Percentiles rank a stretch among this genome's conserved stretches.
phyloP scores from a whole-genome alignment of 2,329 filamentous ascomycete genomes.

The Venturia oleaginea region DNA sequence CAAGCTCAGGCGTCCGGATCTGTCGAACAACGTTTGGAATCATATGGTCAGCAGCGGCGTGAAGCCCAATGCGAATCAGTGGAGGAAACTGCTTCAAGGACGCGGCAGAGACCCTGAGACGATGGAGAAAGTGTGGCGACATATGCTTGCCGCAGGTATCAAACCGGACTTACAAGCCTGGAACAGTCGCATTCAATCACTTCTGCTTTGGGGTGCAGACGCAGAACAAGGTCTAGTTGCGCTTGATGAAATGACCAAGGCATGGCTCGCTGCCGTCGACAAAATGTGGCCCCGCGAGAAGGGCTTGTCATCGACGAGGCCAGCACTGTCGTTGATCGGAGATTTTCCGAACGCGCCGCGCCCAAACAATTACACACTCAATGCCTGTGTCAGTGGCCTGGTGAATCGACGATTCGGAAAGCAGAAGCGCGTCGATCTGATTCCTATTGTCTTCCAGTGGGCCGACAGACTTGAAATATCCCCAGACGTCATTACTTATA shows the following conservation, averaged over 20 bases:
- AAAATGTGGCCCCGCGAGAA: constrained; percentile 17
- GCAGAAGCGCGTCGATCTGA: constrained; percentile 28
- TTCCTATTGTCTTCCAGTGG: constrained; percentile 32
- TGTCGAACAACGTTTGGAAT: constrained; percentile 42
- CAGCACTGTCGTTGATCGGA: background rate
- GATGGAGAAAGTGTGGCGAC: constrained; percentile 58
- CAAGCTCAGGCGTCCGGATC: constrained; percentile 1
- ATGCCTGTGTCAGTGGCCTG: constrained; percentile 59
- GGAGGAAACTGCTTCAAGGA: constrained; percentile 64
- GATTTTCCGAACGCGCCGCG: constrained; percentile 34
- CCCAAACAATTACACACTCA: constrained; percentile 57
- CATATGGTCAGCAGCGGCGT: constrained; percentile 46
- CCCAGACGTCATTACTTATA: constrained; percentile 48
- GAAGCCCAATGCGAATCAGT: constrained; percentile 54
- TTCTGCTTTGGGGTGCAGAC: constrained; percentile 48
- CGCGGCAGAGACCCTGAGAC: constrained; percentile 48
- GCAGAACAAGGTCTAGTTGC: constrained; percentile 49
- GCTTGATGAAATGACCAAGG: constrained; percentile 55
- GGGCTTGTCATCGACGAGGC: constrained; percentile 3
- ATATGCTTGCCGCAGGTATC: constrained; percentile 48
- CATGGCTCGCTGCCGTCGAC: constrained; percentile 41
- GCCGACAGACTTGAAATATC: constrained; percentile 36
- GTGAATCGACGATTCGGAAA: constrained; percentile 30
- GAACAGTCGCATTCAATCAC: constrained; percentile 59
- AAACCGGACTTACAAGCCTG: constrained; percentile 58